These are phyloP conservation scores for Nephelium lappaceum DNA, from an alignment of 345 rosid genomes.

Conservation along the genomic window DNA sequence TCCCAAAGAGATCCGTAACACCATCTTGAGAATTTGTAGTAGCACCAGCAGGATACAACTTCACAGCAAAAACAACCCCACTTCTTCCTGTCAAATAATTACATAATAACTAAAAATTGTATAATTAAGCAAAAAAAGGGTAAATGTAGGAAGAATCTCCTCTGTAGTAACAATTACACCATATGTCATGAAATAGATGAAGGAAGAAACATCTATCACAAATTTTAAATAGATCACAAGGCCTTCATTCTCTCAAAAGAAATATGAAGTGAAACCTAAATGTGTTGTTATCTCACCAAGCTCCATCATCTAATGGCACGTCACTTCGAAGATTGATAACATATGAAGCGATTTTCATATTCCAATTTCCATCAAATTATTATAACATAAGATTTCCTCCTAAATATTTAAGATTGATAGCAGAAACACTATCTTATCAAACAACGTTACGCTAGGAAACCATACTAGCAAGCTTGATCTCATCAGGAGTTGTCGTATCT, in stretches of 20 bases:
- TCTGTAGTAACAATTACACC: background rate
- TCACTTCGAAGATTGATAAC: background rate
- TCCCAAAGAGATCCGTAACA: conserved; percentile 88
- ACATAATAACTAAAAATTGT: background rate
- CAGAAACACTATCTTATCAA: background rate
- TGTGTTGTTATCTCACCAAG: background rate
- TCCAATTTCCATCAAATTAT: background rate
- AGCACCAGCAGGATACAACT: conserved; percentile 97
- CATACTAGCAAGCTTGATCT: conserved; percentile 91
- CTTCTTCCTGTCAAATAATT: conserved; percentile 58
- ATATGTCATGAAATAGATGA: background rate
- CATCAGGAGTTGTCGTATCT: conserved; percentile 75
- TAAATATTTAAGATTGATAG: background rate
- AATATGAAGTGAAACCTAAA: background rate
- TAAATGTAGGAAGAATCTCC: background rate
- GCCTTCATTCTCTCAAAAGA: background rate
- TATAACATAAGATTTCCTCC: background rate
- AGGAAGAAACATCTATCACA: background rate
- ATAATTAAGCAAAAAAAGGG: background rate
- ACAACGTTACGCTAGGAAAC: background rate
- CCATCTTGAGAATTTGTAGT: conserved; percentile 97
- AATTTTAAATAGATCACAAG: background rate
- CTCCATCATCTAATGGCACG: background rate
- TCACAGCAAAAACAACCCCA: conserved; percentile 87
- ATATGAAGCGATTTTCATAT: background rate